phyloP scores from a whole-genome alignment of 2,329 filamentous ascomycete species.

The Diaporthe sp. region DNA sequence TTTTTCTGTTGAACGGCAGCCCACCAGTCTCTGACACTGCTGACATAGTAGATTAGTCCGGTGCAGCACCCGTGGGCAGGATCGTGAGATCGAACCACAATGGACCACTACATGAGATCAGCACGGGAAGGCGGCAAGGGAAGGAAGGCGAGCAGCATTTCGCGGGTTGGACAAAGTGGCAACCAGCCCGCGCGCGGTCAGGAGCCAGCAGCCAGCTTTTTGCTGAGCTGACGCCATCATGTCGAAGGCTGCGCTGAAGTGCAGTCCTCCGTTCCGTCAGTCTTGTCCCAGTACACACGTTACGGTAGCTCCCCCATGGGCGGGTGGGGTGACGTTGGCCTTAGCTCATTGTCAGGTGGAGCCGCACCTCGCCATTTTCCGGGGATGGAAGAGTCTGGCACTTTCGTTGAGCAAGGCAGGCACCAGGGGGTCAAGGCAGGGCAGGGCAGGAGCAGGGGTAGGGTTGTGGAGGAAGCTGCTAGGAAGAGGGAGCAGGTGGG shows the following conservation, averaged over 20 bases:
- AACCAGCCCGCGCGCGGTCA: neutral
- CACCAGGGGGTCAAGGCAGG: neutral
- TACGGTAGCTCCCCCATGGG: neutral
- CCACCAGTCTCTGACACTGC: neutral
- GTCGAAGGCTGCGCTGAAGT: neutral
- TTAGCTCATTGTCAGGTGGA: slow-evolving; percentile 12
- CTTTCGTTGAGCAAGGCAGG: neutral
- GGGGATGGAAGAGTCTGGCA: neutral
- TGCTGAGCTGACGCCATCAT: neutral
- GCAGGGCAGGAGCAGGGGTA: neutral
- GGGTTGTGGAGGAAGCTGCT: neutral
- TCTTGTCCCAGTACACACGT: neutral
- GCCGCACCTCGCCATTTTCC: slow-evolving; percentile 24
- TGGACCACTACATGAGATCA: neutral
- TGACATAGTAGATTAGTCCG: neutral
- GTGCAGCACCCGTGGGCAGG: neutral
- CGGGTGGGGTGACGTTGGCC: slow-evolving; percentile 25
- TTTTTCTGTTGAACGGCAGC: neutral
- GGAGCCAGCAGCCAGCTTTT: neutral
- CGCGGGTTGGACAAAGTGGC: neutral
- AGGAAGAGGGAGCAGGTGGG: neutral
- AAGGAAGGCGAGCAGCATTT: neutral
- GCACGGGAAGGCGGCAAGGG: neutral
- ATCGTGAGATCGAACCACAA: slow-evolving; percentile 9
- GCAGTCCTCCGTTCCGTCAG: neutral